Conservation (phyloP, 148 eudicot species). For the Camellia lanceoleosa region DNA sequence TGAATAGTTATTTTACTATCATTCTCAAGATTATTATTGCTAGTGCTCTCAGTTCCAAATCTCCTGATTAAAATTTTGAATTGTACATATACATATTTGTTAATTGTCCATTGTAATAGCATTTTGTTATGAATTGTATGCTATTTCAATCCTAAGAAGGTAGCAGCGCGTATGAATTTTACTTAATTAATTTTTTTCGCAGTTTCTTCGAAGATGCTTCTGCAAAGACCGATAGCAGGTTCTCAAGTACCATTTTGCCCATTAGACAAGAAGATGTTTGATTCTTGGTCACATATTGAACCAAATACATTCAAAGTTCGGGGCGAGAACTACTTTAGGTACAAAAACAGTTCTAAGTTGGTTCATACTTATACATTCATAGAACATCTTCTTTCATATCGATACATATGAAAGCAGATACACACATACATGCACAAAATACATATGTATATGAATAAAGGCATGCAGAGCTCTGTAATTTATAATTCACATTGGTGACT, state of each 20-base stretch:
- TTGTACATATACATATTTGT: not conserved
- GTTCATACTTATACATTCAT: not conserved
- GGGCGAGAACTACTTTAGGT: slow-evolving; percentile 77
- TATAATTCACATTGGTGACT: not conserved
- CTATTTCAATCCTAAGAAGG: not conserved
- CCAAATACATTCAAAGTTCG: slow-evolving; percentile 78
- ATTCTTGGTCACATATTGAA: slow-evolving; percentile 82
- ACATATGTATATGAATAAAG: not conserved
- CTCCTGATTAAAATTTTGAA: not conserved
- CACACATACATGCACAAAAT: not conserved
- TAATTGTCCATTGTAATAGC: not conserved
- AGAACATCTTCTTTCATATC: not conserved
- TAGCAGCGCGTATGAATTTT: slow-evolving; percentile 1
- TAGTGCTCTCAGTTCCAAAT: not conserved
- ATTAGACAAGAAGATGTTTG: slow-evolving; percentile 65
- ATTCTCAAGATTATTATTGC: not conserved
- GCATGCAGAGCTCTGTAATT: not conserved
- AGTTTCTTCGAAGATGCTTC: slow-evolving; percentile 81
- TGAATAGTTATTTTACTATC: not conserved
- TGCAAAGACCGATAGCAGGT: slow-evolving; percentile 90
- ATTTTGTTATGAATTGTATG: no score
- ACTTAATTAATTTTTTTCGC: slow-evolving; percentile 2
- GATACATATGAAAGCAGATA: not conserved
- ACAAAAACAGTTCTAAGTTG: slow-evolving; percentile 15
- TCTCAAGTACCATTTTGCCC: slow-evolving; percentile 90